Evolutionary conservation across 106 monocot genomes (phyloP), one percentile per base, ranked within the genome.

Genomic region (Cymbidium sinense): DNA sequence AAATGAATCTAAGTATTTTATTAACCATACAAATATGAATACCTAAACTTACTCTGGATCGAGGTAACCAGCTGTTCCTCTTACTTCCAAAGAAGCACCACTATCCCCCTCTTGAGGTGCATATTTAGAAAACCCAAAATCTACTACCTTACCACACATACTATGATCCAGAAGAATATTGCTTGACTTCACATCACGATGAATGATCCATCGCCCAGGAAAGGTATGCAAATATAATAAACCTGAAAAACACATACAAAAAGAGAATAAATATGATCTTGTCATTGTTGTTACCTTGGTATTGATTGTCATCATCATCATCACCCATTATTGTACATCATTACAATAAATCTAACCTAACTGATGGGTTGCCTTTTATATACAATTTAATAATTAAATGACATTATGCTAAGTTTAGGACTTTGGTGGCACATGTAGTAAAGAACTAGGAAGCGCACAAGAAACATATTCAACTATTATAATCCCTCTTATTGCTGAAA

Each of bases 61-160:
- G 43, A 89, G 76, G 75, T 89, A 89, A 82, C 89, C 89, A 55
- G 86, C 89, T 50, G 89, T 89, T 82, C 89, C 89, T 80, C 89
- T 86, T 29, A 89, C 86, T 89, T 89, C 89, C 70, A 89, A 82
- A 29, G 89, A 89, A 80, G 83, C 84, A 34, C 71, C 75, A 55
- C 89, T 89, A 50, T 89, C 89, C 15, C 86, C 89, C 39, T 89
- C 89, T 80, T 89, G 86, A 51, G 89, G 84, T 30, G 89, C 89
- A 86, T 86, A 89, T 71, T 89, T 89, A 33, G 86, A 89, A 65
- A 89, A 89, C 47, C 86, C 89, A 50, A 89, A 86, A 39, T 89
- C 89, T n/a, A 86, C 86, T 28, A 89, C 79, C 75, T 89, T 89
- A 27, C 84, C 89, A 39, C 77, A 70, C 89, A 89, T 89, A 75